Evolutionary conservation across 768 basidiomycete genomes (phyloP).

Genomic region (Pulveroboletus ravenelii): DNA sequence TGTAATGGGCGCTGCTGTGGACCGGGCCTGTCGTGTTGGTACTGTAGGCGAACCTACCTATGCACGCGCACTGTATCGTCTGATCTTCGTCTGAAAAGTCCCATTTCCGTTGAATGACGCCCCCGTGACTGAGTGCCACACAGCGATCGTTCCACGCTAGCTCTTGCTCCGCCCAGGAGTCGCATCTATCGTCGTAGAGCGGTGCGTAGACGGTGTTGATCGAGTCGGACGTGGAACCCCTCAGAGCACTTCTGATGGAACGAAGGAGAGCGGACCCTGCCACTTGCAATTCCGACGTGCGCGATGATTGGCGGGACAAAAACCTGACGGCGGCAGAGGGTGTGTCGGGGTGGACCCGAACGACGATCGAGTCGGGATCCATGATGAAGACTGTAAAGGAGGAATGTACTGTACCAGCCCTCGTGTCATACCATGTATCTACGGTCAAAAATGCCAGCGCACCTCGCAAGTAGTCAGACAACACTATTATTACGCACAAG

Average conservation of each 20-base stretch:
- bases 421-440: too few relatives aligned
- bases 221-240: constrained; percentile 45
- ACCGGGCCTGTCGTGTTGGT: constrained; percentile 24
- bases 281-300: neutral
- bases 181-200: constrained; percentile 36
- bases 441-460: too few relatives aligned
- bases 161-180: constrained; percentile 53
- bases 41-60: constrained; percentile 66
- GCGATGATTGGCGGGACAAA: constrained; percentile 31
- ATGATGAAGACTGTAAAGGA: constrained; percentile 20
- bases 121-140: constrained; percentile 62
- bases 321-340: constrained; percentile 43
- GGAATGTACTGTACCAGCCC: too few relatives aligned
- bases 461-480: too few relatives aligned
- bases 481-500: neutral
- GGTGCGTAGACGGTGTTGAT: constrained; percentile 40
- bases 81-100: constrained; percentile 67
- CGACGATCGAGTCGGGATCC: constrained; percentile 17
- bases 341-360: constrained; percentile 41
- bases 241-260: constrained; percentile 57
- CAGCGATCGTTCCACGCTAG: constrained; percentile 64
- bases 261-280: constrained; percentile 42
- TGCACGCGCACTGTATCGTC: constrained; percentile 72
- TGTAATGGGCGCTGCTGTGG: constrained; percentile 28
- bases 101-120: constrained; percentile 70